A percentile compares a stretch with the other conserved stretches of the same genome.
These are phyloP conservation scores for Parsonsia alboflavescens DNA, from an alignment of 257 asterid genomes.

Conservation along the genomic window DNA sequence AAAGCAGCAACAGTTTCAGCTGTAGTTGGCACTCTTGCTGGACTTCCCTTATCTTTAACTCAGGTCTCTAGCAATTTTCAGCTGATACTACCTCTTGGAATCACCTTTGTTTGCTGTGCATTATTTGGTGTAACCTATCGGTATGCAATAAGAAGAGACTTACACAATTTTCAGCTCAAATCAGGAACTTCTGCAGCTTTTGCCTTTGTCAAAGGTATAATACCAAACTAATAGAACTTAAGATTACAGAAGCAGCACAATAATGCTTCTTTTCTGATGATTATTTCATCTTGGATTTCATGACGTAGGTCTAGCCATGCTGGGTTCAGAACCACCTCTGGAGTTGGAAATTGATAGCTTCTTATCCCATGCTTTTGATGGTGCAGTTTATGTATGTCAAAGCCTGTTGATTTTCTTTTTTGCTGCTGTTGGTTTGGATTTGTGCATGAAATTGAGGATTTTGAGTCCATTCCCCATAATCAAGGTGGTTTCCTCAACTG, in stretches of 20 bases:
- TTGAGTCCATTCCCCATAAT: slow-evolving; percentile 74
- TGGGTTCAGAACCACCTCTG: slow-evolving; percentile 53
- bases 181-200: slow-evolving; percentile 84
- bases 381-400: slow-evolving; percentile 61
- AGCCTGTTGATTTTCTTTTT: slow-evolving; percentile 67
- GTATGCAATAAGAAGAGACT: slow-evolving; percentile 76
- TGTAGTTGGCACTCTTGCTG: slow-evolving; percentile 62
- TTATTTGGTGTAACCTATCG: slow-evolving; percentile 84
- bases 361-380: slow-evolving; percentile 46
- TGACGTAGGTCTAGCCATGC: slow-evolving; percentile 68
- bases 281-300: not conserved
- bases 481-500: slow-evolving; percentile 21
- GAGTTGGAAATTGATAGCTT: slow-evolving; percentile 57
- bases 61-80: slow-evolving; percentile 37
- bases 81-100: slow-evolving; percentile 62
- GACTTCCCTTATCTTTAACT: slow-evolving; percentile 61
- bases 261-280: not conserved
- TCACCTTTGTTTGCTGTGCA: slow-evolving; percentile 71
- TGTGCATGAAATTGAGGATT: slow-evolving; percentile 65
- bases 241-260: not conserved
- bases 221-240: not conserved
- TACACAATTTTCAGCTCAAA: slow-evolving; percentile 76
- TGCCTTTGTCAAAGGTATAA: slow-evolving; percentile 73
- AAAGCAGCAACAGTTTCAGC: slow-evolving; percentile 82
- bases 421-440: slow-evolving; percentile 83